These are phyloP conservation scores for Solanum pimpinellifolium DNA, from an alignment of 257 asterid genomes.

Conservation along the genomic window DNA sequence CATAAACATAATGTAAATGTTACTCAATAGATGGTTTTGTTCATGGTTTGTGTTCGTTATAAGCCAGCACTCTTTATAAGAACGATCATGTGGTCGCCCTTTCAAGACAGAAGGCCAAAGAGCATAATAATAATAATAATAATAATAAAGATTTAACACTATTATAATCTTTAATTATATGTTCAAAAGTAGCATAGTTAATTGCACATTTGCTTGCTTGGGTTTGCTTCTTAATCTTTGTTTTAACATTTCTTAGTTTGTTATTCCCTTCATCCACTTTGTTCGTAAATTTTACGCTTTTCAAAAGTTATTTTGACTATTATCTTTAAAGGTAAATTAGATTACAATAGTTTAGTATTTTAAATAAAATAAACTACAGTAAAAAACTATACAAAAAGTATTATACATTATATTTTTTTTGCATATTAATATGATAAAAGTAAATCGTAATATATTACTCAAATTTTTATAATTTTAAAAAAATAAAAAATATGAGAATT, in stretches of 20 bases:
- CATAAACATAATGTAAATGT: background rate
- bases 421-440: too few relatives aligned
- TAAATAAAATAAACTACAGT: too few relatives aligned
- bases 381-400: too few relatives aligned
- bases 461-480: too few relatives aligned
- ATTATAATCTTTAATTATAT: background rate
- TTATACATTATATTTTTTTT: too few relatives aligned
- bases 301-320: accelerated
- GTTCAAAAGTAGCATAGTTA: background rate
- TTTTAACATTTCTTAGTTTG: background rate
- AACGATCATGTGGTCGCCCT: background rate
- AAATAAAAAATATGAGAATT: too few relatives aligned
- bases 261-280: too few relatives aligned
- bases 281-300: accelerated
- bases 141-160: background rate
- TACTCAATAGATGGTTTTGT: background rate
- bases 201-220: background rate
- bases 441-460: too few relatives aligned
- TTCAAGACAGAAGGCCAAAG: background rate
- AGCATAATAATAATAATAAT: too few relatives aligned
- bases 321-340: too few relatives aligned
- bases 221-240: background rate
- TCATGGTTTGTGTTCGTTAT: background rate
- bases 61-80: background rate
- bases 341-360: too few relatives aligned